These are phyloP conservation scores for Trichoderma sp. DNA, from an alignment of 2,329 filamentous ascomycete genomes.

Conservation along the genomic window DNA sequence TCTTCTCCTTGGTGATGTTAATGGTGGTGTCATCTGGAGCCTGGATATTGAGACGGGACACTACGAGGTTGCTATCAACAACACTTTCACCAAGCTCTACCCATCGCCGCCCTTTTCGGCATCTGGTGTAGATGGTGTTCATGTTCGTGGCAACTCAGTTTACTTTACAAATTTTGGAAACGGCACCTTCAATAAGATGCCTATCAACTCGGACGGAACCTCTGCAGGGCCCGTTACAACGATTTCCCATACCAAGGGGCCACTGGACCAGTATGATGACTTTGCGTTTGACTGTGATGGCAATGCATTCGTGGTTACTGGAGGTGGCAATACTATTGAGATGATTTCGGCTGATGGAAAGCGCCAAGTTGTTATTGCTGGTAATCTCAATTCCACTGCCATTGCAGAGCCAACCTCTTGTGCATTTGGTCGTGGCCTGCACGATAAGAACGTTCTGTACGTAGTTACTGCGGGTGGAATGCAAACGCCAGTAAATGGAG, in stretches of 20 bases:
- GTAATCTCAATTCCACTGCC: conserved; percentile 22
- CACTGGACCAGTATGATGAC: conserved; percentile 21
- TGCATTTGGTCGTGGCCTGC: conserved; percentile 12
- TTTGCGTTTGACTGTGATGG: conserved; percentile 25
- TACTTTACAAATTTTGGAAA: conserved; percentile 29
- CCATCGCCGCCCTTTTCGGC: conserved; percentile 12
- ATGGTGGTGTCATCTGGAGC: conserved; percentile 25
- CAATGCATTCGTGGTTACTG: conserved; percentile 23
- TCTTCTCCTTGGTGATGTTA: conserved; percentile 26
- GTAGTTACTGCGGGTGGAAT: conserved; percentile 16
- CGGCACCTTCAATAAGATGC: conserved; percentile 24
- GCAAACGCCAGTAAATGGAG: background rate
- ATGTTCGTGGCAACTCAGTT: conserved; percentile 25
- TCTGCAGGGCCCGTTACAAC: conserved; percentile 20
- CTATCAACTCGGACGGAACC: conserved; percentile 21
- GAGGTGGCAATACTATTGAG: conserved; percentile 23
- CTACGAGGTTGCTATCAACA: conserved; percentile 26
- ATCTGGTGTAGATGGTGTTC: conserved; percentile 27
- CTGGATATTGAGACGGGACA: conserved; percentile 25
- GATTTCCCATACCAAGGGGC: conserved; percentile 8
- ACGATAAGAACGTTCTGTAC: conserved; percentile 9
- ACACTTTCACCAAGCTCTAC: conserved; percentile 24
- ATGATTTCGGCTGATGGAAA: conserved; percentile 19
- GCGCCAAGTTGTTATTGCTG: conserved; percentile 21
- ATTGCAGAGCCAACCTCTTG: conserved; percentile 20